Base-by-base conservation (phyloP, 768 basidiomycete genomes). In the Suillus plorans region DNA sequence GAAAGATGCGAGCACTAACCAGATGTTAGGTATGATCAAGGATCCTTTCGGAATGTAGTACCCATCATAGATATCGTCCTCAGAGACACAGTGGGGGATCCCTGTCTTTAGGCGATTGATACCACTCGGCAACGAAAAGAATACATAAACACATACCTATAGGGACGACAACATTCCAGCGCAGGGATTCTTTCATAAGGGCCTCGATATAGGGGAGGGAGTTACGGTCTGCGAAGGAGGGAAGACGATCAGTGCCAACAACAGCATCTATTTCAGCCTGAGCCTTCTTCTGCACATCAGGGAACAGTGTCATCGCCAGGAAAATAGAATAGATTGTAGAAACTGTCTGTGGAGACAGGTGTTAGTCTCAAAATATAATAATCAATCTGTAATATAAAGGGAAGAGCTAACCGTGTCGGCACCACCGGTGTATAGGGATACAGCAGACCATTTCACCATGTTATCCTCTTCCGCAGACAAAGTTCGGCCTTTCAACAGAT, bases 231-330 rank as follows among this genome's bases (percentile, higher is more conserved):
- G 79, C 74, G 72, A 86, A 85, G 20, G 80, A 84, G 64, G 88
- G 88, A 39, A 89, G 81, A 65, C 88, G 81, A 68, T 86, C 85
- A 66, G 73, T 76, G 63, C 88, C 88, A 67, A 89, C 72, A 14
- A 89, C 80, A 37, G 79, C 71, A 70, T 89, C 87, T 67, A 89
- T 83, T 74, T 89, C 88, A 62, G 77, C 78, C 67, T 88, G 88
- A 12, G 88, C 88, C 72, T 83, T 88, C 72, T 79, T 82, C 66
- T 81, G 80, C 25, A 76, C 85, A 50, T 84, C 82, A 10, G 87
- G 88, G 70, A 84, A 77, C 34, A 87, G 79, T 3, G 84, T 73
- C 80, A 89, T 80, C 44, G 86, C 87, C 53, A 89, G 78, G 76
- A 87, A 89, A 67, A 89, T 84, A 0, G 86, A 81, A 69, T 86